Evolutionary conservation across 2,329 filamentous ascomycete species (phyloP), one percentile per base, ranked within the genome.

Genomic region (Penicillium glabrum): DNA sequence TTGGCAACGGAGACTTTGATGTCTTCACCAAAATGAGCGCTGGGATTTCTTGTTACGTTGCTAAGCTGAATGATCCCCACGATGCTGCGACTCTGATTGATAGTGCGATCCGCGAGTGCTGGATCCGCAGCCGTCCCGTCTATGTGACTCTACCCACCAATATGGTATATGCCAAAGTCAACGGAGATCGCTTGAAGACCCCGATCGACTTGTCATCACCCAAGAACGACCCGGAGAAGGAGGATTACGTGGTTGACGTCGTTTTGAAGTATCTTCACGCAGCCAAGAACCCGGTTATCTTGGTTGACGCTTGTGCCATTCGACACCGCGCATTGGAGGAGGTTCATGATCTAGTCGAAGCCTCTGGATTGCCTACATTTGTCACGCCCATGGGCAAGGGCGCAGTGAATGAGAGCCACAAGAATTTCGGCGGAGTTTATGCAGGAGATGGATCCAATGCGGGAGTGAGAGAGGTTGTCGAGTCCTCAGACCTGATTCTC

Each of bases 331-430:
- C 89, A 16, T 74, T 93, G 1, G 74, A 85, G 1, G 90, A 95
- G 72, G 86, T 91, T 19, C 86, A 90, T 64, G 83, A 84, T 8
- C 79, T 96, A 16, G 79, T 96, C 51, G 80, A 87, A 58, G 90
- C 88, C 73, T 90, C 90, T 1, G 80, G 85, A 4, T 79, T 96
- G 8, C 91, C 92, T 5, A 88, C 90, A 0, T 96, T 95, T 66
- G 89, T 93, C n/a, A 89, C 91, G 0, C 90, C 91, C 2, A 96
- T 96, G 89, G 91, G 91, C 46, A 96, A 96, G 77, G 85, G 91
- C 19, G 89, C 89, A 21, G 83, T 96, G 46, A 83, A 95, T 67
- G 91, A 96, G 74, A 83, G 83, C 2, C 82, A 89, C 46, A 79
- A 82, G n/a, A 89, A 85, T 67, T 96, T 89, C 64, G 89, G 89